phyloP scores from a whole-genome alignment of 2,329 filamentous ascomycete genomes.

The Alternaria sp. region DNA sequence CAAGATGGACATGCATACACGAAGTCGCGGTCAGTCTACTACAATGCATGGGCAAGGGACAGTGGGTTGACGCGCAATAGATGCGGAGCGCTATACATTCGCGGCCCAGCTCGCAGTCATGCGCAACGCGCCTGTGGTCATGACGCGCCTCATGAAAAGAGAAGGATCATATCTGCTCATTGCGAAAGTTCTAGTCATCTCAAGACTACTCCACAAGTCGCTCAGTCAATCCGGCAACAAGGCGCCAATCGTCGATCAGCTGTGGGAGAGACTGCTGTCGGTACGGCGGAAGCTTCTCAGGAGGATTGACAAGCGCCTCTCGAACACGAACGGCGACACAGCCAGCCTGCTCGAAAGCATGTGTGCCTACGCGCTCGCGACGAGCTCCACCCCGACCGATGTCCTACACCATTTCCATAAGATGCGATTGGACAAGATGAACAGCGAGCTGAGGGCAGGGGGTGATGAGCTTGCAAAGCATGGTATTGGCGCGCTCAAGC shows the following conservation, averaged over 20 bases:
- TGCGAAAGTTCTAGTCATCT: slow-evolving; percentile 73
- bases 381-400: slow-evolving; percentile 79
- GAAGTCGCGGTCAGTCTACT: slow-evolving; percentile 48
- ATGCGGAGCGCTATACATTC: slow-evolving; percentile 54
- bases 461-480: slow-evolving; percentile 55
- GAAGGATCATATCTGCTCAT: slow-evolving; percentile 60
- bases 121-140: slow-evolving; percentile 60
- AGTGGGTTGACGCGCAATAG: slow-evolving; percentile 39
- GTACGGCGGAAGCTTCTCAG: slow-evolving; percentile 70
- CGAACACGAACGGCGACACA: slow-evolving; percentile 44
- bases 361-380: slow-evolving; percentile 81
- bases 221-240: slow-evolving; percentile 61
- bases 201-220: slow-evolving; percentile 75
- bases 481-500: slow-evolving; percentile 69
- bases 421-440: slow-evolving; percentile 73
- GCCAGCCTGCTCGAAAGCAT: slow-evolving; percentile 71
- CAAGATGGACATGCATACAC: slow-evolving; percentile 56
- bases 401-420: slow-evolving; percentile 79
- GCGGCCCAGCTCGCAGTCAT: slow-evolving; percentile 65
- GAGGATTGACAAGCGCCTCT: slow-evolving; percentile 64
- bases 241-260: slow-evolving; percentile 64
- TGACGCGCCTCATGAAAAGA: slow-evolving; percentile 60
- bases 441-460: slow-evolving; percentile 62
- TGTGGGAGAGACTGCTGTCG: slow-evolving; percentile 68
- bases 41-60: neutral